These are phyloP conservation scores for Colletotrichum ledebouriae DNA, from an alignment of 2,329 filamentous ascomycete species.

Conservation along the genomic window DNA sequence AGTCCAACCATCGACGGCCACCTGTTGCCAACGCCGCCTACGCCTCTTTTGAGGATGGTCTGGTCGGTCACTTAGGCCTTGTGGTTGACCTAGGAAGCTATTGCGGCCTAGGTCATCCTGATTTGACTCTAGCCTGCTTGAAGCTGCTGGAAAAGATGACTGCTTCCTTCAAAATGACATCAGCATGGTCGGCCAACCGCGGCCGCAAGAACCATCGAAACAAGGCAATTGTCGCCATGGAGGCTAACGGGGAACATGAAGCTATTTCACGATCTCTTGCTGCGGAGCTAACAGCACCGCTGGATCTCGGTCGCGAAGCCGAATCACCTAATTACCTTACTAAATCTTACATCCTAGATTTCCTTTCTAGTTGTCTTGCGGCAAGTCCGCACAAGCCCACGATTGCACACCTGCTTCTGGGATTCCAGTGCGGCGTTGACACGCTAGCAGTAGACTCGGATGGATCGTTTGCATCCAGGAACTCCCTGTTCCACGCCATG, in stretches of 20 bases:
- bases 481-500: slow-evolving; percentile 87
- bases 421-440: slow-evolving; percentile 83
- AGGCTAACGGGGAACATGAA: slow-evolving; percentile 83
- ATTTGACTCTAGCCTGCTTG: slow-evolving; percentile 84
- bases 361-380: slow-evolving; percentile 84
- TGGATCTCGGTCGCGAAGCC: slow-evolving; percentile 80
- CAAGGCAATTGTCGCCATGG: slow-evolving; percentile 89
- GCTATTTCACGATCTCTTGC: slow-evolving; percentile 82
- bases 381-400: slow-evolving; percentile 83
- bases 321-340: slow-evolving; percentile 81
- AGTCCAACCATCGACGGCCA: slow-evolving; percentile 69
- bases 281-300: slow-evolving; percentile 73
- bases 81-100: slow-evolving; percentile 89
- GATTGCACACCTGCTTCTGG: slow-evolving; percentile 90
- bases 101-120: slow-evolving; percentile 85
- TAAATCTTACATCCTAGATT: slow-evolving; percentile 87
- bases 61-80: slow-evolving; percentile 83
- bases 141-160: slow-evolving; percentile 88
- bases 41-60: slow-evolving; percentile 91
- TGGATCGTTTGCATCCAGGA: slow-evolving; percentile 77
- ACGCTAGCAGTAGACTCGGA: slow-evolving; percentile 76
- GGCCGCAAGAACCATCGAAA: slow-evolving; percentile 70
- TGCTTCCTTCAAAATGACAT: slow-evolving; percentile 83
- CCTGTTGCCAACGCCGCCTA: slow-evolving; percentile 82
- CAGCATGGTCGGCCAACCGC: slow-evolving; percentile 66